Percentiles rank a stretch among this genome's conserved stretches.
phyloP scores from a whole-genome alignment of 192 early-diverging fungal species.

The Backusella tarrabulga region DNA sequence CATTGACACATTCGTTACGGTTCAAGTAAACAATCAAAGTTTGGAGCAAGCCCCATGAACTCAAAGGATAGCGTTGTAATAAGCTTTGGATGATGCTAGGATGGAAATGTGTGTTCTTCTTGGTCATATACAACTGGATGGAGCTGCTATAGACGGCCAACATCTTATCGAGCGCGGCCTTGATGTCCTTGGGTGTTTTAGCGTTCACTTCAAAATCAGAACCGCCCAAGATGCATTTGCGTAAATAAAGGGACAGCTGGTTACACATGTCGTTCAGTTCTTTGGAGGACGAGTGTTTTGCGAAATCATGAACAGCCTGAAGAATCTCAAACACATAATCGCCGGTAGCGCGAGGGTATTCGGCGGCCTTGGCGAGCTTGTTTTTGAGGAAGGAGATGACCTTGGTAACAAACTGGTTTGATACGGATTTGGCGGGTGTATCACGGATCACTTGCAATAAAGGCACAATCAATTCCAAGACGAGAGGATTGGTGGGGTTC shows the following conservation, averaged over 20 bases:
- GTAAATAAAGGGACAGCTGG: constrained; percentile 55
- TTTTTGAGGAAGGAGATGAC: constrained; percentile 60
- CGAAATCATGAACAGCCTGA: constrained; percentile 67
- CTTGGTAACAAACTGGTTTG: constrained; percentile 70
- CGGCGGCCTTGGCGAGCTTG: constrained; percentile 61
- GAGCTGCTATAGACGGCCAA: constrained; percentile 55
- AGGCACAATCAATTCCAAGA: constrained; percentile 70
- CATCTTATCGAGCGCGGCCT: constrained; percentile 37
- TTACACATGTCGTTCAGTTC: constrained; percentile 52
- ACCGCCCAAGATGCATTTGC: constrained; percentile 54
- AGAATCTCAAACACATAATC: constrained; percentile 61
- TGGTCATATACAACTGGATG: constrained; percentile 72
- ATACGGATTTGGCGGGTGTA: constrained; percentile 51
- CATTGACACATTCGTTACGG: constrained; percentile 54
- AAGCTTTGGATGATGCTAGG: constrained; percentile 68
- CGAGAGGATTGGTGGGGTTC: constrained; percentile 65
- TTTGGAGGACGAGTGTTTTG: constrained; percentile 59
- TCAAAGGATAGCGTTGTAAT: constrained; percentile 55
- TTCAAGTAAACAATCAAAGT: constrained; percentile 51
- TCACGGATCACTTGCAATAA: constrained; percentile 60
- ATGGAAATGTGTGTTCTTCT: constrained; percentile 68
- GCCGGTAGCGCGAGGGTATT: constrained; percentile 57
- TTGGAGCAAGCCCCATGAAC: constrained; percentile 61
- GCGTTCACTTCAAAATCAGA: constrained; percentile 42
- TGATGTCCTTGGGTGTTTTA: constrained; percentile 29